Evolutionary conservation across 164 flowering plant genomes (phyloP), one percentile per base, ranked within the genome.

Genomic region (Pachysandra terminalis): DNA sequence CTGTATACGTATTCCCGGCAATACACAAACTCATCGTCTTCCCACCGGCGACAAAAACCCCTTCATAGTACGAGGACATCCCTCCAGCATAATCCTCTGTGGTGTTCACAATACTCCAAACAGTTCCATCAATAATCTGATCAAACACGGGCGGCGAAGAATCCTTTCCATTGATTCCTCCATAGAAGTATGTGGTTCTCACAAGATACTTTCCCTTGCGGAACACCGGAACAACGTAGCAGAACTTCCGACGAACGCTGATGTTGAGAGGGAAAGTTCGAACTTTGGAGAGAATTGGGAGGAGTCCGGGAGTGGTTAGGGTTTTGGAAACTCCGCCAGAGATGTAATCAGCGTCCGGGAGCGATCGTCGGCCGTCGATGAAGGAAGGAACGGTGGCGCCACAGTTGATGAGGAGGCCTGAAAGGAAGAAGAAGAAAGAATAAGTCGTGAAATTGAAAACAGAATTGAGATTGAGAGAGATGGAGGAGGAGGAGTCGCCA

Each of bases 121-220:
- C n/a, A 0, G 97, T 89, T 59, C 97, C 97, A 53, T 92, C 97
- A 8, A 95, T 88, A 17, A 92, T 85, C 79, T 89, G 97, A 67
- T 91, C 96, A 58, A 92, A 92, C 21, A 91, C 96, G 22, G 97
- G 93, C 16, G 96, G 90, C 32, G 78, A 64, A n/a, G n/a, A n/a
- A 13, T 61, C 68, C 8, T 5, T 41, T 55, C 89, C 93, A 55
- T 87, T 83, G 32, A 87, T 62, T 14, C 86, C 94, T 6, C 96
- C 96, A 59, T 92, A 90, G 79, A 76, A 95, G 72, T 87, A 95
- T 12, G 87, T 90, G 0, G 96, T 88, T 66, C 99, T 73, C 22
- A 95, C 77, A 67, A 90, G 65, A 83, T 95, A 92, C 70, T 76
- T 81, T 5, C 67, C 79, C 2, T 66, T 57, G 5, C 88, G 87